Conservation (phyloP, 805 yeast species). For the Candida ascalaphidarum region DNA sequence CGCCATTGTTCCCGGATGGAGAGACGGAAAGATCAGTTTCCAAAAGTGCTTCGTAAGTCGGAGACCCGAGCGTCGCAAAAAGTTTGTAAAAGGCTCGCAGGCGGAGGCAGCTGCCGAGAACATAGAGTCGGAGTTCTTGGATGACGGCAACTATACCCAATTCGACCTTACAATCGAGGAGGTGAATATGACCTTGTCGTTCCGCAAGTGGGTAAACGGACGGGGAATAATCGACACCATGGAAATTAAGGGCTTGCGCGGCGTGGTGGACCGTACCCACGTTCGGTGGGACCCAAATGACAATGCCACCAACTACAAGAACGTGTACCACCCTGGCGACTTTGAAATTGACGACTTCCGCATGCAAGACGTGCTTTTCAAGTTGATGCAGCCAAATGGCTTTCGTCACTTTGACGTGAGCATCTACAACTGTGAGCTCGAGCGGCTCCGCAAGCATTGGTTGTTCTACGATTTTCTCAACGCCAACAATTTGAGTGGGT, state of each 20-base stretch:
- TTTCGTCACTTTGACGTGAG: conserved; percentile 83
- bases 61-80: conserved; percentile 55
- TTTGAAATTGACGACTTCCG: conserved; percentile 81
- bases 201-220: conserved; percentile 85
- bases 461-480: conserved; percentile 77
- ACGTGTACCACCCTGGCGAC: conserved; percentile 75
- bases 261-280: conserved; percentile 86
- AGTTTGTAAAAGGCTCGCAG: conserved; percentile 66
- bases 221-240: conserved; percentile 73
- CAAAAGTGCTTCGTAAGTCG: conserved; percentile 79
- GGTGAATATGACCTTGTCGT: conserved; percentile 70
- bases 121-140: conserved; percentile 31
- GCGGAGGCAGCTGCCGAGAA: conserved; percentile 61
- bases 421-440: conserved; percentile 77
- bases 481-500: conserved; percentile 80
- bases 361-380: conserved; percentile 79
- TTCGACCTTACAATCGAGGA: conserved; percentile 87
- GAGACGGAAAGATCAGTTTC: conserved; percentile 76
- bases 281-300: conserved; percentile 77
- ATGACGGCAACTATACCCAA: conserved; percentile 94
- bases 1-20: conserved; percentile 94
- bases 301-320: conserved; percentile 74
- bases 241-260: conserved; percentile 78
- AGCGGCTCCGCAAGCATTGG: conserved; percentile 86
- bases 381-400: conserved; percentile 70